phyloP scores from a whole-genome alignment of 768 basidiomycete genomes.

The Saitozyma sp. region DNA sequence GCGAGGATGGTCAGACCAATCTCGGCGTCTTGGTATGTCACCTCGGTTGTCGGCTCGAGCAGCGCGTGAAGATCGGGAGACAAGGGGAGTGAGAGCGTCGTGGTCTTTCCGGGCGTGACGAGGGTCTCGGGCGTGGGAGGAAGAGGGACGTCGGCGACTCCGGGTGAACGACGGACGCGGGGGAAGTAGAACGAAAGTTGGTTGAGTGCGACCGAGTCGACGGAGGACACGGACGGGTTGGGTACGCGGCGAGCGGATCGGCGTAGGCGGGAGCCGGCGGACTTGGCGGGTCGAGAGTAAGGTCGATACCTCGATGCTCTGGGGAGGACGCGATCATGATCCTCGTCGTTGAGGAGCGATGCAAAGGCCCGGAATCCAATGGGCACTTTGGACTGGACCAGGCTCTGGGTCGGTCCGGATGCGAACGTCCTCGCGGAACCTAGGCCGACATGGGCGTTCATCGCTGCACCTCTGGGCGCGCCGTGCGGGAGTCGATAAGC shows the following conservation, averaged over 20 bases:
- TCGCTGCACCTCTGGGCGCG: conserved; percentile 17
- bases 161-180: conserved; percentile 5
- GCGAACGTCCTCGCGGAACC: conserved; percentile 35
- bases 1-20: conserved; percentile 33
- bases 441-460: conserved; percentile 32
- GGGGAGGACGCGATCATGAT: conserved; percentile 16
- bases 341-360: conserved; percentile 21
- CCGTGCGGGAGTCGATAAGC: conserved; percentile 5
- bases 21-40: conserved; percentile 26
- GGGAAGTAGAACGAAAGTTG: conserved; percentile 32
- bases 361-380: conserved; percentile 34
- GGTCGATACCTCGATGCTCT: conserved; percentile 21
- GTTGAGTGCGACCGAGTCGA: conserved; percentile 20
- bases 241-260: conserved; percentile 1
- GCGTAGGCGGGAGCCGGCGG: not conserved
- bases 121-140: conserved; percentile 30
- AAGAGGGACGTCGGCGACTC: conserved; percentile 7
- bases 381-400: conserved; percentile 21
- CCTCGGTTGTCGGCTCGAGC: conserved; percentile 17
- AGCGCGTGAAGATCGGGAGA: conserved; percentile 23
- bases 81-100: conserved; percentile 30
- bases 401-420: conserved; percentile 10
- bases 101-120: conserved; percentile 27
- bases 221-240: conserved; percentile 1
- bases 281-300: conserved; percentile 15